Conservation (phyloP, 1,284 basidiomycete genomes). For the Waitea zeae region DNA sequence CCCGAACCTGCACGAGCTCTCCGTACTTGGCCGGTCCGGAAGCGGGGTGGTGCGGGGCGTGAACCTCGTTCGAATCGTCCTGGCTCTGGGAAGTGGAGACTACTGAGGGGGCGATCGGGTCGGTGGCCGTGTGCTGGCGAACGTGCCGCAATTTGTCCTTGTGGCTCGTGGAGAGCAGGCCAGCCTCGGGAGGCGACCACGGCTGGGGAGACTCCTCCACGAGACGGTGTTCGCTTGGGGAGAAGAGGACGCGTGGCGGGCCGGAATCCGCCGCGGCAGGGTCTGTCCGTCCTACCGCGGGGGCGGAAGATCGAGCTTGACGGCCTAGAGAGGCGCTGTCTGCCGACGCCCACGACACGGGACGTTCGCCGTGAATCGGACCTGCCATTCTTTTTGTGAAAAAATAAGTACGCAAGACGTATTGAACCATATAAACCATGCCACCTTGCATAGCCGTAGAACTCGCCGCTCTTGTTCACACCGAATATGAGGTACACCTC, state of each 20-base stretch:
- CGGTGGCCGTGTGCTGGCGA: not conserved
- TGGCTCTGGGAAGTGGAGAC: not conserved
- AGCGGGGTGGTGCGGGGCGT: not conserved
- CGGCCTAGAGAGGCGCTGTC: conserved; percentile 22
- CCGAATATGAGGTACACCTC: conserved; percentile 83
- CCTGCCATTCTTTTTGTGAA: conserved; percentile 37
- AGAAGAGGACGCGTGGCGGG: conserved; percentile 15
- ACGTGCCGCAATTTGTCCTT: not conserved
- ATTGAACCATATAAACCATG: conserved; percentile 9
- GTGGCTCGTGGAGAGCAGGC: too few species aligned
- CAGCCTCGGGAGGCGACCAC: conserved; percentile 17
- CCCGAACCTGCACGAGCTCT: too few species aligned
- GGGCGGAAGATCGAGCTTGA: conserved; percentile 10
- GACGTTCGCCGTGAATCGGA: conserved; percentile 31
- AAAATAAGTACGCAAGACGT: conserved; percentile 4
- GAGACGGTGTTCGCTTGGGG: conserved; percentile 20
- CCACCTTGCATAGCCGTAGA: conserved; percentile 76
- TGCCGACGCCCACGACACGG: conserved; percentile 43
- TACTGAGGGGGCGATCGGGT: not conserved
- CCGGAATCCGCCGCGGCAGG: conserved; percentile 8
- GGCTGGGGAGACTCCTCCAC: conserved; percentile 26
- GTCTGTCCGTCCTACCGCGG: conserved; percentile 7
- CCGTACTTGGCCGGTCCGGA: not conserved
- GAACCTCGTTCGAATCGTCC: not conserved
- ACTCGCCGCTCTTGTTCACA: conserved; percentile 83